Base-by-base conservation (phyloP, 2,329 filamentous ascomycete genomes). In the Fusarium camptoceras region DNA sequence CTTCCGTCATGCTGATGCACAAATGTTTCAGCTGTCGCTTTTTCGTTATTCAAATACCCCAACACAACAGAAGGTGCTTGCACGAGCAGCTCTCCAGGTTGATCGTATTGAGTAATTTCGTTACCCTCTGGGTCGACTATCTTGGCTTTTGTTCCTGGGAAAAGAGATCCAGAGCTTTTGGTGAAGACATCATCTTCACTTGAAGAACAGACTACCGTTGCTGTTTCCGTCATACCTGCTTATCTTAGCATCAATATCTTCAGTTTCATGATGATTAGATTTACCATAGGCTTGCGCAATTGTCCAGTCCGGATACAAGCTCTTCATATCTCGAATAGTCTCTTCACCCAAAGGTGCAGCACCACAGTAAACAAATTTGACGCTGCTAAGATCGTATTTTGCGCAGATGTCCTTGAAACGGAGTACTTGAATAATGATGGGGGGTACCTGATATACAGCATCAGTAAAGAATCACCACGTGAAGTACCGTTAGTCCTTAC, bases 21-120 rank as follows among this genome's bases (percentile, higher is more conserved):
- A 75, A 94, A 98, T 0, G 94, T 96, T 76, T 97, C 93, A 49
- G 87, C 84, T 9, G 90, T 97, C 6, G 94, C 94, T 73, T 92
- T 91, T 42, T 92, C 89, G 75, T 97, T 97, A 80, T 97, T 91
- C 53, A 97, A 81, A 73, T 98, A 98, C 1, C 94, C 94, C 2
- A 97, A 79, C 0, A 92, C 89, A 4, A 97, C 88, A 1, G 91
- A 90, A 0, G 94, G 94, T 0, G 88, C 89, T 77, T 93, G 92
- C n/a, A 97, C 87, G 16, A 93, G 84, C 3, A 98, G 85, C 79
- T 98, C 94, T 30, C 94, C 94, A 0, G 91, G 92, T 48, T 89
- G 87, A 63, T 95, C 82, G 69, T 92, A 89, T 8, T 82, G 85
- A 0, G 87, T 91, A 31, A 94, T 84, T 72, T 94, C 92, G 1